Conservation (phyloP, 306 rosid genomes). For the Amphicarpaea edgeworthii region DNA sequence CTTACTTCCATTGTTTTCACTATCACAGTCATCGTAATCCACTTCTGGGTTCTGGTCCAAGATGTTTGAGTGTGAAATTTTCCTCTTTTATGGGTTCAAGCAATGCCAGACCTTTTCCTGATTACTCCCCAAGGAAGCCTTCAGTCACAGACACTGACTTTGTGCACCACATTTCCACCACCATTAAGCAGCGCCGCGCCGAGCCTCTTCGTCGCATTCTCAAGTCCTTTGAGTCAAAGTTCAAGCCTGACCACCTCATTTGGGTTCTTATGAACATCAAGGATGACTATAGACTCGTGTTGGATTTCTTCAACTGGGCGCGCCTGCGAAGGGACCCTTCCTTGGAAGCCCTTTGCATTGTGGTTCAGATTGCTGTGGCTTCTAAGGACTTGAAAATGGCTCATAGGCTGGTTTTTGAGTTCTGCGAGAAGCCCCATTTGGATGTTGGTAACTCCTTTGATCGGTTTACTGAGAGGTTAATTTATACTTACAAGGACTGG, state of each 20-base stretch:
- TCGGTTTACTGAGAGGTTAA: constrained; percentile 64
- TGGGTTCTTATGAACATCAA: constrained; percentile 77
- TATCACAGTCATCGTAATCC: background rate
- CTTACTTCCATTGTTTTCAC: constrained; percentile 40
- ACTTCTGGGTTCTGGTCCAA: constrained; percentile 15
- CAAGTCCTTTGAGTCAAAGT: constrained; percentile 64
- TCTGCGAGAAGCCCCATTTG: constrained; percentile 62
- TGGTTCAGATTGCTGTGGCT: constrained; percentile 70
- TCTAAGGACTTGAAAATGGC: constrained; percentile 72
- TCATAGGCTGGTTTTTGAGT: constrained; percentile 63
- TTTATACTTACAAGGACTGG: constrained; percentile 88
- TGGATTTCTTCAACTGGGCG: constrained; percentile 78
- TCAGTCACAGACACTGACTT: constrained; percentile 67
- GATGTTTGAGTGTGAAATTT: constrained; percentile 38
- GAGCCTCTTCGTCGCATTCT: constrained; percentile 70
- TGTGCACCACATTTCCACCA: constrained; percentile 63
- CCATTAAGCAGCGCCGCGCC: constrained; percentile 70
- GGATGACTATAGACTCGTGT: constrained; percentile 64
- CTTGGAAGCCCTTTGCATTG: constrained; percentile 75
- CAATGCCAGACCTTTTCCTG: constrained; percentile 77
- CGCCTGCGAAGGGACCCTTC: constrained; percentile 63
- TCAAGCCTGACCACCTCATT: constrained; percentile 66
- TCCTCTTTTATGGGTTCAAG: constrained; percentile 50
- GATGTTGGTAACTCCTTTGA: constrained; percentile 48
- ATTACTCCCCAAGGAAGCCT: constrained; percentile 78